phyloP scores from a whole-genome alignment of 129 eudicot genomes.

The Dittrichia graveolens region DNA sequence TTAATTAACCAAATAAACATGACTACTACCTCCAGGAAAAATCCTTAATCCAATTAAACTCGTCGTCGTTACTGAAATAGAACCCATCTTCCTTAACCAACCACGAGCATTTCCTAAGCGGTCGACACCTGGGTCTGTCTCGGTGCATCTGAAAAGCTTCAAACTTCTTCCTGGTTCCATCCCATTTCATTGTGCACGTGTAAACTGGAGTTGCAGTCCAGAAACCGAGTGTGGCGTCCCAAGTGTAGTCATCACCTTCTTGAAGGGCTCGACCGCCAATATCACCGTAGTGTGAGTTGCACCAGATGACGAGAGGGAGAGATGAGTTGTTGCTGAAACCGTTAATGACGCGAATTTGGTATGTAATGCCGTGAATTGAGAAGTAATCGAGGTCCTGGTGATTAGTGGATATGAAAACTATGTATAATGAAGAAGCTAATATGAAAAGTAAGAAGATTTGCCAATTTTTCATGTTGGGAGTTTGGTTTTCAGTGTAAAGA shows the following conservation, averaged over 20 bases:
- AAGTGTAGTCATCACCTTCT: slow-evolving; percentile 60
- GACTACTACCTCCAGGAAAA: slow-evolving; percentile 40
- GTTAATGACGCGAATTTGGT: slow-evolving; percentile 50
- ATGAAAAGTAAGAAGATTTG: slow-evolving; percentile 33
- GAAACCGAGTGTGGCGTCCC: slow-evolving; percentile 34
- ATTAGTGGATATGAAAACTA: slow-evolving; percentile 17
- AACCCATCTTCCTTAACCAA: slow-evolving; percentile 66
- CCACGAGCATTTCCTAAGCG: slow-evolving; percentile 42
- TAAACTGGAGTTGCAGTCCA: slow-evolving; percentile 37
- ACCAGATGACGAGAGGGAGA: slow-evolving; percentile 55
- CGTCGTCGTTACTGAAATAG: slow-evolving; percentile 49
- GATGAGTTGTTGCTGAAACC: slow-evolving; percentile 66
- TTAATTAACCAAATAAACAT: not conserved
- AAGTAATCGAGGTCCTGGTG: slow-evolving; percentile 30
- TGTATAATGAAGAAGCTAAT: slow-evolving; percentile 18
- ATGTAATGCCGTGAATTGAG: slow-evolving; percentile 29
- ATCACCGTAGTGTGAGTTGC: slow-evolving; percentile 32
- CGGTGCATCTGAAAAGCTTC: slow-evolving; percentile 37
- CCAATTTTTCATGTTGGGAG: slow-evolving; percentile 32
- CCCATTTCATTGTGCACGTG: slow-evolving; percentile 61
- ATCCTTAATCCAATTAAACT: slow-evolving; percentile 45
- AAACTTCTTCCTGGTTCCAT: slow-evolving; percentile 41
- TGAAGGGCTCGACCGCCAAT: slow-evolving; percentile 64
- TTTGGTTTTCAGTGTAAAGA: slow-evolving; percentile 2
- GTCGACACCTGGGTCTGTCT: slow-evolving; percentile 38